Base-by-base conservation (phyloP, 352 stramenopile genomes). In the Globisporangium viniferum region DNA sequence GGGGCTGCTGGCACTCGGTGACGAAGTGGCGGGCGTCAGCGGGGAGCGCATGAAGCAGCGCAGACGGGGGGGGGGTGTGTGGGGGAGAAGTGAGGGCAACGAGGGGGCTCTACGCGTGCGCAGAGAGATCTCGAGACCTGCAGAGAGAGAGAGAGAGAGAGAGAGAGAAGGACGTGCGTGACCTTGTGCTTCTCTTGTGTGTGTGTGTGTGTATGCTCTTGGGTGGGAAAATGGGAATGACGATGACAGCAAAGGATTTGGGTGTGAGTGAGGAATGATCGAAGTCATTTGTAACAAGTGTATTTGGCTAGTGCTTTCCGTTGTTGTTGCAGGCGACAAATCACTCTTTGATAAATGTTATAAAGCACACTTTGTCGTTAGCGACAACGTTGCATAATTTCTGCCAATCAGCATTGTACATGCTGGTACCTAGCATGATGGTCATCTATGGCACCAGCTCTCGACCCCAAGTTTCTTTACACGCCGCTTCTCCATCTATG, bases 1-100 rank as follows among this genome's bases (percentile, higher is more conserved):
- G 12, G 14, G 20, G 27, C 29, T n/a, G 29, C 36, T 24, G 27
- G 57, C 7, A 15, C 48, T 27, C 31, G 59, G 33, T 46, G 59
- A 53, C 46, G 65, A 61, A 35, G 22, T 60, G 29, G 41, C 29
- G 63, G 39, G 6, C 6, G 48, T 24, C 22, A 58, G 33, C 55
- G 64, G 48, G 6, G 64, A 69, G 64, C 58, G 46, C 64, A 69
- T 69, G 64, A 61, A 69, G 64, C 55, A 53, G 35, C 56, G 56
- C 39, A 36, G 2, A 39, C 59, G 14, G 24, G 3, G 14, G 20
- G 54, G 2, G 27, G 6, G 54, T n/a, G n/a, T n/a, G n/a, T n/a
- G n/a, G n/a, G n/a, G n/a, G n/a, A n/a, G n/a, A n/a, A 41, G 54
- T 4, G 27, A 20, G 27, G 14, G 54, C 12, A 27, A 20, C 18